Base-by-base conservation (phyloP, 2,329 filamentous ascomycete species). In the Alternaria sp. region DNA sequence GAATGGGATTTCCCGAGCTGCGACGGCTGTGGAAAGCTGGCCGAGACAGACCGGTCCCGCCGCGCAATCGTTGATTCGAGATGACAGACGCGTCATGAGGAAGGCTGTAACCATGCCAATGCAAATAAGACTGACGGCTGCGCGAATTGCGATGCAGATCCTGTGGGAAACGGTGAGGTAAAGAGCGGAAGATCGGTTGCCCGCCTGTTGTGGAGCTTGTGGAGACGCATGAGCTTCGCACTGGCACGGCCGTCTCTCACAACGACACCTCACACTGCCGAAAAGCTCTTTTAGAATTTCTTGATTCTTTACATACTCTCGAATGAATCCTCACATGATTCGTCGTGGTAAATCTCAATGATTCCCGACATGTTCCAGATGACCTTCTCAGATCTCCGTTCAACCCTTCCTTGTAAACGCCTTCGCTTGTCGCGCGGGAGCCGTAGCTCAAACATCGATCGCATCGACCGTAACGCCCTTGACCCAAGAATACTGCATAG, bases 381-480 rank as follows among this genome's bases (percentile, higher is more conserved):
- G 65, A 70, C 59, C 67, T 51, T 54, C 28, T 56, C 62, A 55
- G 69, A 71, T 72, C 70, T 69, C 59, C 62, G 63, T 57, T 61
- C 65, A 63, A 68, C 58, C 66, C 66, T 63, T 63, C 49, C 43
- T 64, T 57, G 25, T 64, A 61, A 72, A 73, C 69, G 71, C 73
- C 72, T 68, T 71, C 57, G 71, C 69, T 70, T 53, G 59, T 67
- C 62, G 57, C 63, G 61, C 65, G 44, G 52, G 66, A 71, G 63
- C 61, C 63, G 57, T 61, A 63, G 68, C 69, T 75, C 88, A 95
- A 80, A 96, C 91, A 82, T 96, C 92, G 79, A 94, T 89, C 67
- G 91, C 91, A 79, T 95, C 91, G 72, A 95, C 90, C 71, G 93
- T 92, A 78, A 92, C 85, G 71, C 92, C 92, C 89, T 94, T 95